phyloP scores from a whole-genome alignment of 148 eudicot species.

The Cornus florida region DNA sequence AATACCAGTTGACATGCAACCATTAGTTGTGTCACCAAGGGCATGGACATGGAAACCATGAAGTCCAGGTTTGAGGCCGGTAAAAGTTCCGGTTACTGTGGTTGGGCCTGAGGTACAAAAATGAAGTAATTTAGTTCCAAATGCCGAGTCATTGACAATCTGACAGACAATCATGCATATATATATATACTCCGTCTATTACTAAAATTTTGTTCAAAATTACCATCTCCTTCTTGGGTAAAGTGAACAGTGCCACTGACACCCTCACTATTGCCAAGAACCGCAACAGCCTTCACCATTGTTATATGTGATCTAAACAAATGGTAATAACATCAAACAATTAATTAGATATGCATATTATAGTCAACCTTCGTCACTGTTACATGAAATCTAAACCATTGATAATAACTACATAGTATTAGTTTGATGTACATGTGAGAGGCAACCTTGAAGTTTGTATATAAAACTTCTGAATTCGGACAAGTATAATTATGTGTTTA shows the following conservation, averaged over 20 bases:
- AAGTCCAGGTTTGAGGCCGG: slow-evolving; percentile 89
- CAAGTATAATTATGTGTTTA: neutral
- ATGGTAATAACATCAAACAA: neutral
- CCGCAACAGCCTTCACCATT: slow-evolving; percentile 93
- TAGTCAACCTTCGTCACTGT: too few species aligned
- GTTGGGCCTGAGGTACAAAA: slow-evolving; percentile 63
- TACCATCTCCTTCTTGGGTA: slow-evolving; percentile 86
- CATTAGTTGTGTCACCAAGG: slow-evolving; percentile 98
- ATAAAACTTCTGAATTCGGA: neutral
- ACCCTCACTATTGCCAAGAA: slow-evolving; percentile 67
- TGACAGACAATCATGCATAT: neutral
- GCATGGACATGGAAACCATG: slow-evolving; percentile 99
- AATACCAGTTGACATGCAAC: slow-evolving; percentile 97
- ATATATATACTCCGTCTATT: neutral
- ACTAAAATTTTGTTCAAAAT: slow-evolving; percentile 1
- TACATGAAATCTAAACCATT: too few species aligned
- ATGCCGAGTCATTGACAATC: neutral
- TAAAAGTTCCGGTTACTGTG: slow-evolving; percentile 68
- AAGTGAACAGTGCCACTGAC: slow-evolving; percentile 79
- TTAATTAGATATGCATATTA: too few species aligned
- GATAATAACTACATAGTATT: neutral
- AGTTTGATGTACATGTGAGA: neutral
- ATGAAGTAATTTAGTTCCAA: neutral
- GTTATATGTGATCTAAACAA: slow-evolving; percentile 60
- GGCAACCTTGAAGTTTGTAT: neutral